Evolutionary conservation across 495 filamentous ascomycete species (phyloP).

Genomic region (Alectoria sarmentosa): DNA sequence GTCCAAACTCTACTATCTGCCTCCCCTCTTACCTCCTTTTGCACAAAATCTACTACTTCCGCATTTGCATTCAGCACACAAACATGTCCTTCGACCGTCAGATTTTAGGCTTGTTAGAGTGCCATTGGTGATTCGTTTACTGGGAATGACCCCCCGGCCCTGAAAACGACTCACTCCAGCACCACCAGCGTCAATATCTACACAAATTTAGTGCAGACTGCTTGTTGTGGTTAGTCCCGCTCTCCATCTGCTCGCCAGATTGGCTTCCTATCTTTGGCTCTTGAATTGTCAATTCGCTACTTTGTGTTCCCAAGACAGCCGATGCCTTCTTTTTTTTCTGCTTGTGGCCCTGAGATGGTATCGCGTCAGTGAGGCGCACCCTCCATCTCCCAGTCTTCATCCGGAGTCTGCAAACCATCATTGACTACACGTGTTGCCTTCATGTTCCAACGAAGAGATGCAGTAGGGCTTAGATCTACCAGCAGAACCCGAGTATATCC

Average conservation of each 20-base stretch:
- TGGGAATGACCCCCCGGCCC: background rate
- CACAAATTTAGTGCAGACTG: background rate
- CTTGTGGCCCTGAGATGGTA: background rate
- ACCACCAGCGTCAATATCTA: no score
- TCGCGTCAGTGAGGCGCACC: background rate
- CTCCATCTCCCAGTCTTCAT: background rate
- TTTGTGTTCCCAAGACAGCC: background rate
- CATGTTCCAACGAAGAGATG: background rate
- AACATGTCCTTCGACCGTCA: background rate
- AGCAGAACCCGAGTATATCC: constrained; percentile 1
- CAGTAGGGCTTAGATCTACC: background rate
- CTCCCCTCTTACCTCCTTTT: background rate
- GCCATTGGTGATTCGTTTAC: background rate
- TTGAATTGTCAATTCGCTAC: background rate
- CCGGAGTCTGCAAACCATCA: background rate
- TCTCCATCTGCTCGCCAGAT: background rate
- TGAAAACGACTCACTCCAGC: background rate
- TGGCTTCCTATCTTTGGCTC: background rate
- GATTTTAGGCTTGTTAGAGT: background rate
- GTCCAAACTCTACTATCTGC: background rate
- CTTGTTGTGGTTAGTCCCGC: background rate
- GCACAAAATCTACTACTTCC: background rate
- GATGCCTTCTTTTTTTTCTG: background rate
- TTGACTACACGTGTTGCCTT: background rate
- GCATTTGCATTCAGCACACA: background rate